Evolutionary conservation across 2,329 filamentous ascomycete species (phyloP).

Genomic region (Phaeosphaeriaceae sp.): DNA sequence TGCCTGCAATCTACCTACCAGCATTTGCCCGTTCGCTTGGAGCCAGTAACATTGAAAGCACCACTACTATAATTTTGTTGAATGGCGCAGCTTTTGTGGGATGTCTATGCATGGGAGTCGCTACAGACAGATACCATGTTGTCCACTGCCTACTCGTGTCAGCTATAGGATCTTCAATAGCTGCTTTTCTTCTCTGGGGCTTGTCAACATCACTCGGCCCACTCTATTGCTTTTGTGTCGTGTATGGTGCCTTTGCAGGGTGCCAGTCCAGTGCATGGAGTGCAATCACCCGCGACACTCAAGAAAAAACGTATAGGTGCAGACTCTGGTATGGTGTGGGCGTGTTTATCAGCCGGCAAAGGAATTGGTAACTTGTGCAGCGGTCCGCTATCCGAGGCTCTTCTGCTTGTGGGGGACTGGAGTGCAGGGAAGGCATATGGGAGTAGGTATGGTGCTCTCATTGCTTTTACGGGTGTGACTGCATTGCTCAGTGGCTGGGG

Average conservation of each 20-base stretch:
- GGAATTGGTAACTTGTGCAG: neutral
- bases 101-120: constrained; percentile 44
- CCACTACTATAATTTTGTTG: constrained; percentile 45
- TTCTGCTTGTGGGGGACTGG: neutral
- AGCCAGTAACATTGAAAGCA: constrained; percentile 26
- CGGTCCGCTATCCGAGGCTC: constrained; percentile 3
- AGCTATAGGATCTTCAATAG: constrained; percentile 48
- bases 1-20: constrained; percentile 49
- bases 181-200: constrained; percentile 57
- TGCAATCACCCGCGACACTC: constrained; percentile 26
- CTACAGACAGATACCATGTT: constrained; percentile 52
- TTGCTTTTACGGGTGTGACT: neutral
- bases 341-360: neutral
- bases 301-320: neutral
- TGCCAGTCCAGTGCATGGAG: constrained; percentile 33
- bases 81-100: constrained; percentile 47
- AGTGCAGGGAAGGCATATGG: neutral
- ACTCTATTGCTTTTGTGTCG: constrained; percentile 42
- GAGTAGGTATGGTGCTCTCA: constrained; percentile 2
- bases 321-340: constrained; percentile 1
- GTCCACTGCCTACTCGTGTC: constrained; percentile 53
- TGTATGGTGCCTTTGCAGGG: constrained; percentile 47
- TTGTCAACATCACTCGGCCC: constrained; percentile 46
- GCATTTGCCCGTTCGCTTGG: constrained; percentile 42
- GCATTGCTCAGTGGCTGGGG: constrained; percentile 22